Evolutionary conservation across 805 yeast genomes (phyloP).

Genomic region (Candida takata): DNA sequence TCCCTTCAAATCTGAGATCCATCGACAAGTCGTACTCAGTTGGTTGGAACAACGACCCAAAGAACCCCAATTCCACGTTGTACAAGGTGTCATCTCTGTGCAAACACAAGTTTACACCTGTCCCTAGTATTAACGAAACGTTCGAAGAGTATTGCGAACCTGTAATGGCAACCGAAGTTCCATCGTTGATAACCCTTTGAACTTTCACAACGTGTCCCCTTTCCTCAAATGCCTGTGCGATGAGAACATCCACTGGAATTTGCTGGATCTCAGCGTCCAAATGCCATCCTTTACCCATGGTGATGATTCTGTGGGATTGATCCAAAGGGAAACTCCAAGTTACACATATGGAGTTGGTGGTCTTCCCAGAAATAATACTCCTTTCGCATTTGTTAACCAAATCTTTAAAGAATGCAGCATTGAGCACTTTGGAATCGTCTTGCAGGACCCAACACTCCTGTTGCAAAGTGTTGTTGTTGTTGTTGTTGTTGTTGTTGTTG

Average conservation of each 20-base stretch:
- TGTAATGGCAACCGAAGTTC: slow-evolving; percentile 51
- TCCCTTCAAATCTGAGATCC: slow-evolving; percentile 24
- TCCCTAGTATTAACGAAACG: slow-evolving; percentile 59
- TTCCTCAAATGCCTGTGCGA: slow-evolving; percentile 29
- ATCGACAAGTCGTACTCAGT: slow-evolving; percentile 35
- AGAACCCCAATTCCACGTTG: slow-evolving; percentile 51
- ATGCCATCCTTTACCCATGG: slow-evolving; percentile 57
- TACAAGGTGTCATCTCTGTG: slow-evolving; percentile 26
- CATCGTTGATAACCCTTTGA: slow-evolving; percentile 49
- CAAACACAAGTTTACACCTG: slow-evolving; percentile 55
- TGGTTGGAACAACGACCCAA: slow-evolving; percentile 35
- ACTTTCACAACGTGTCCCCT: slow-evolving; percentile 30
- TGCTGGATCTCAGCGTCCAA: slow-evolving; percentile 34
- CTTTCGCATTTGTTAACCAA: slow-evolving; percentile 25
- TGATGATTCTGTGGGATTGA: slow-evolving; percentile 34
- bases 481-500: too few species aligned
- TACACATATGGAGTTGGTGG: slow-evolving; percentile 35
- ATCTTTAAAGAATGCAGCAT: slow-evolving; percentile 35
- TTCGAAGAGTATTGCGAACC: slow-evolving; percentile 25
- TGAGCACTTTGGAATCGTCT: slow-evolving; percentile 30
- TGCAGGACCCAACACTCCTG: slow-evolving; percentile 11
- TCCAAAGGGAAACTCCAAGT: slow-evolving; percentile 54
- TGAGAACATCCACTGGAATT: slow-evolving; percentile 34
- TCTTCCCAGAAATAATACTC: background rate
- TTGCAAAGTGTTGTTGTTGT: too few species aligned